A percentile compares a stretch with the other conserved stretches of the same genome.
Conservation (phyloP, 78 protist genomes). For the Dictyostelium brefeldianum region DNA sequence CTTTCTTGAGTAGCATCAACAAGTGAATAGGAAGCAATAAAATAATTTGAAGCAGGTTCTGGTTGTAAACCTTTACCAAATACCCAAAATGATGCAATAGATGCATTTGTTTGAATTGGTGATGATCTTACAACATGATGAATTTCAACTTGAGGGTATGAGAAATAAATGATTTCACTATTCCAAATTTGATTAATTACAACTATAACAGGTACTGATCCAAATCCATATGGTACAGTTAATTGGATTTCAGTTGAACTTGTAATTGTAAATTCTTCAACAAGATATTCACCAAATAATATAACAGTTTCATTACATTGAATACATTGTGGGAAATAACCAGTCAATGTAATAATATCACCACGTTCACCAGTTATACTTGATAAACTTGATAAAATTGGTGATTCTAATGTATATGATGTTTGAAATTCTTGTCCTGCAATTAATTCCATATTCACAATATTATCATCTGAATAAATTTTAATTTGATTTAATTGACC, state of each 20-base stretch:
- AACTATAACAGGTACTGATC: not conserved
- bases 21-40: too few species aligned
- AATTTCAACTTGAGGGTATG: too few species aligned
- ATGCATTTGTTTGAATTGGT: too few species aligned
- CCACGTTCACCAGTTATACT: not conserved
- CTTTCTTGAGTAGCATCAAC: too few species aligned
- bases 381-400: not conserved
- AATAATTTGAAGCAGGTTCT: too few species aligned
- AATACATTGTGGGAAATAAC: constrained; percentile 5
- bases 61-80: too few species aligned
- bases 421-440: too few species aligned
- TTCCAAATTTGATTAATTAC: not conserved
- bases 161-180: not conserved
- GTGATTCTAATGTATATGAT: not conserved
- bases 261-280: not conserved
- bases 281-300: not conserved
- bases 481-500: not conserved
- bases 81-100: too few species aligned
- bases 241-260: not conserved
- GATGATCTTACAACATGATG: too few species aligned
- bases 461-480: not conserved
- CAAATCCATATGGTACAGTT: not conserved
- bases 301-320: not conserved
- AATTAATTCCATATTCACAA: too few species aligned
- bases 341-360: not conserved